These are phyloP conservation scores for Diplocarpon rosae DNA, from an alignment of 2,329 filamentous ascomycete species.

Conservation along the genomic window DNA sequence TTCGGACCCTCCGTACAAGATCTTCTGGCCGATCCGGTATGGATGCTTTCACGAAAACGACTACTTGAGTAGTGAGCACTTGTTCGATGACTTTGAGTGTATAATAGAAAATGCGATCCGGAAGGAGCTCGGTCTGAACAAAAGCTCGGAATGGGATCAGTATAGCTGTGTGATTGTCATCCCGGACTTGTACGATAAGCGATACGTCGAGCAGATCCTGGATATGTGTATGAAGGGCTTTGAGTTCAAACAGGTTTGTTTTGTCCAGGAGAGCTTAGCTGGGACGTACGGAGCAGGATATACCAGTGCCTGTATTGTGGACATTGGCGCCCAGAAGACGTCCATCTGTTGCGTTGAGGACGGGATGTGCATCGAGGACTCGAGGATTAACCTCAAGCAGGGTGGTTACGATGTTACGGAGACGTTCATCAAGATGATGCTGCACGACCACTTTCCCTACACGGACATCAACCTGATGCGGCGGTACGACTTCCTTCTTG, in stretches of 20 bases:
- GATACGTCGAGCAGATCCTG: slow-evolving; percentile 75
- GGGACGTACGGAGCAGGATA: slow-evolving; percentile 93
- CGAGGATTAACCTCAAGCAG: slow-evolving; percentile 87
- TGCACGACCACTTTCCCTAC: slow-evolving; percentile 93
- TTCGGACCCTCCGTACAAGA: slow-evolving; percentile 78
- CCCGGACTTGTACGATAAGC: slow-evolving; percentile 91
- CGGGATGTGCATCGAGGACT: slow-evolving; percentile 89
- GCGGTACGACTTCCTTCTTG: slow-evolving; percentile 84
- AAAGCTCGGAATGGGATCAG: slow-evolving; percentile 71
- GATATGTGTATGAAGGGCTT: slow-evolving; percentile 83
- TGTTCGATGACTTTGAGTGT: slow-evolving; percentile 79
- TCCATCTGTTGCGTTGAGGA: slow-evolving; percentile 96
- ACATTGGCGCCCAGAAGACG: slow-evolving; percentile 94
- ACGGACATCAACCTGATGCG: slow-evolving; percentile 83
- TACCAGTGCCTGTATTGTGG: slow-evolving; percentile 87
- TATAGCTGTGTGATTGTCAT: slow-evolving; percentile 98
- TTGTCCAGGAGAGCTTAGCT: slow-evolving; percentile 92
- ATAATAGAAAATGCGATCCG: slow-evolving; percentile 80
- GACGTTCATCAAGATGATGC: slow-evolving; percentile 94
- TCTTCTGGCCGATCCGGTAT: slow-evolving; percentile 83
- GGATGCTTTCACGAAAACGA: slow-evolving; percentile 88
- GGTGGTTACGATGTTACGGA: slow-evolving; percentile 90
- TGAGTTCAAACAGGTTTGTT: slow-evolving; percentile 78
- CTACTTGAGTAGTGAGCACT: slow-evolving; percentile 66
- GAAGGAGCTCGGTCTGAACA: slow-evolving; percentile 68